Base-by-base conservation (phyloP, 1,139 yeast genomes). In the Pneumocystis sp. region DNA sequence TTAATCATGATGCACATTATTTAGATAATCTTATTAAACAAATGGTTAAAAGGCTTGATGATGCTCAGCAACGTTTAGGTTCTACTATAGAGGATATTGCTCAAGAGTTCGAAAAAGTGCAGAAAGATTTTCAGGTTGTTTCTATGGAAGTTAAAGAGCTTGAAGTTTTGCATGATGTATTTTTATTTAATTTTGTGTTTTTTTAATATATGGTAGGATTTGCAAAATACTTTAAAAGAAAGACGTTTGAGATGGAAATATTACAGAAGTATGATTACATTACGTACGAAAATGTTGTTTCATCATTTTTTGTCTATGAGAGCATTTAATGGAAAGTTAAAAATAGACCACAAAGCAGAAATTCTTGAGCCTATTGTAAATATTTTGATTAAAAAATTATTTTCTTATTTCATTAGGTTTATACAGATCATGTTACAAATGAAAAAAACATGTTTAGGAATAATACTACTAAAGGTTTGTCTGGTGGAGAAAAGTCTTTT, bases 401-500 rank as follows among this genome's bases (percentile, higher is more conserved):
- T 29, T 19, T 61, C 17, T 37, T 19, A 59, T 62, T 42, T 59
- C 66, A 64, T n/a, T 42, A 64, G 44, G 68, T 68, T 7, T 62
- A 66, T 59, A 66, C 67, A 10, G 45, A 45, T 21, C 66, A 66
- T 50, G 57, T 78, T 15, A 68, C 70, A 29, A 71, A 84, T 42
- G 85, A 90, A 0, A 82, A 83, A 66, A 81, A 79, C 63, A 85
- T 83, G 67, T 81, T 80, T 61, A 80, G 80, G 59, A 79, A 82
- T 62, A 79, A 96, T 70, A 84, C 86, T 59, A 89, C 89, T 17
- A 89, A 85, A 68, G 86, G 96, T 0, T 80, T 93, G 45, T 89
- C 97, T 0, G 99, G 99, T 57, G 99, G 99, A 61, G 98, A 95
- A 73, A 91, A 91, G 74, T 89, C 97, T 0, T 93, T 87, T 73